Evolutionary conservation across 2,329 filamentous ascomycete species (phyloP), one percentile per base, ranked within the genome.

Genomic region (Triangularia setosa): DNA sequence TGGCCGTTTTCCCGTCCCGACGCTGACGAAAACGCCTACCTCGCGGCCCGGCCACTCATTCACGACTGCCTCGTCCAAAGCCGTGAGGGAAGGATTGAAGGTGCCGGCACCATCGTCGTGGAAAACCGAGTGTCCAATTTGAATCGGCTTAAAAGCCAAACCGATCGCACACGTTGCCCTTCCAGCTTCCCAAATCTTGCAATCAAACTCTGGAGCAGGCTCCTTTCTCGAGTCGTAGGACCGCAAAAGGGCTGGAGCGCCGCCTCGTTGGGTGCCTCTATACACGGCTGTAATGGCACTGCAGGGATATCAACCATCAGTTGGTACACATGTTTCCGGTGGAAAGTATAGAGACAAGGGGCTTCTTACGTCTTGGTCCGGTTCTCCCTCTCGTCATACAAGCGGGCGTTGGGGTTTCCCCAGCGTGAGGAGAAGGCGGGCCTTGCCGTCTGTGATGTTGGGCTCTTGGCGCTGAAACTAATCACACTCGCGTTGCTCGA

Each of bases 11-110:
- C 95, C 95, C 0, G 95, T 98, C n/a, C 95, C 95, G 35, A 99
- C 85, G 72, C 92, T 97, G 71, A 99, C 79, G 71, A 99, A 96
- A 0, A 97, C 90, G 1, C 94, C 93, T 1, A 99, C 85, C 60
- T 98, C 93, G 28, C 95, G 86, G 0, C 93, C 94, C 0, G 95
- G 95, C 93, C 93, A 98, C 76, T 98, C 94, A 71, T 97, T 97
- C 54, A 92, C 83, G 0, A 90, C 87, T 5, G 94, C 94, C 78
- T 99, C 95, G 70, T 98, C 94, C 11, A 99, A 84, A 0, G 92
- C 86, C 67, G 90, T 85, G 1, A 93, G 91, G 0, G 93, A 84
- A 0, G 94, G 95, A 74, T 99, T 99, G 78, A 95, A 99, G 67
- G 90, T 93, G 4, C 95, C 95, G 1, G 86, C 84, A 0, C 95